Evolutionary conservation across 768 basidiomycete species (phyloP).

Genomic region (Chalciporus chontae): DNA sequence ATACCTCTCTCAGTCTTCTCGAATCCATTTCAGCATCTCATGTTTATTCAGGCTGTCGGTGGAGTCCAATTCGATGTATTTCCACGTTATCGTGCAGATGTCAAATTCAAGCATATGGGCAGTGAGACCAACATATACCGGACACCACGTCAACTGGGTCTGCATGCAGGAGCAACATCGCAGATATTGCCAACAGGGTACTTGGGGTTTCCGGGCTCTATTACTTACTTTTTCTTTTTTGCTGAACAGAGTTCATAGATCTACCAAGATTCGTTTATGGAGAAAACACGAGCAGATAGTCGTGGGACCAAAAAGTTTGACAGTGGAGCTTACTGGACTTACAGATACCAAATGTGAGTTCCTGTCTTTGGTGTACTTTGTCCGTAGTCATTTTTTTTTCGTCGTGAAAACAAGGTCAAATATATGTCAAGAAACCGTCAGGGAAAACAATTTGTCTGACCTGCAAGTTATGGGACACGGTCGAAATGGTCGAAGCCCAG

Average conservation of each 20-base stretch:
- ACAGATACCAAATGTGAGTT: background rate
- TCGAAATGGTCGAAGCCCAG: constrained; percentile 76
- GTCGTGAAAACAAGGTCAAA: constrained; percentile 31
- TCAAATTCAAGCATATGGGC: background rate
- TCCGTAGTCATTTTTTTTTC: no score
- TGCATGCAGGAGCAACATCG: background rate
- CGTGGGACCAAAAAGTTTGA: background rate
- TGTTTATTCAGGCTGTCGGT: constrained; percentile 3
- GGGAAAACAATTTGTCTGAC: constrained; percentile 85
- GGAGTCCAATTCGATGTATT: constrained; percentile 8
- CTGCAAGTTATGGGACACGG: constrained; percentile 82
- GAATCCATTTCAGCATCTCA: background rate
- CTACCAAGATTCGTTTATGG: no score
- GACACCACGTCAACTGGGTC: constrained; percentile 3
- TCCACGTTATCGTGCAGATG: background rate
- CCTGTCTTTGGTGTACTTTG: constrained; percentile 57
- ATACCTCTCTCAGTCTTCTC: background rate
- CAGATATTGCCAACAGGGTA: background rate
- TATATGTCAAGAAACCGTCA: constrained; percentile 75
- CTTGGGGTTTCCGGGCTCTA: background rate
- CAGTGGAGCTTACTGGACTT: background rate
- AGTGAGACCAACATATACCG: background rate
- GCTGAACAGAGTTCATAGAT: no score
- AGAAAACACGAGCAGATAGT: no score
- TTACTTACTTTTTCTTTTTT: no score